Evolutionary conservation across 129 eudicot species (phyloP).

Genomic region (Arctium lappa): DNA sequence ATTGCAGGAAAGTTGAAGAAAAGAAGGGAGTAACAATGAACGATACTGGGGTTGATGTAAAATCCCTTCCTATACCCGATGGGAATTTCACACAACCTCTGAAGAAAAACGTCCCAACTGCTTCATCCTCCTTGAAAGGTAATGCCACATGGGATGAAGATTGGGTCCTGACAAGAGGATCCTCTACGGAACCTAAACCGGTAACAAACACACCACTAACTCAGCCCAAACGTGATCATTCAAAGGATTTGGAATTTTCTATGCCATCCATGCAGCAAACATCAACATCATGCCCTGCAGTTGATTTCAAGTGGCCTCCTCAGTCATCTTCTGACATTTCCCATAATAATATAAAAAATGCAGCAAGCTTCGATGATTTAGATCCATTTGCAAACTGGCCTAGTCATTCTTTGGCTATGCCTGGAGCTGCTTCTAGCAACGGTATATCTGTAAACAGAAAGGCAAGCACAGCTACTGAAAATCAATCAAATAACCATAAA

Average conservation of each 20-base stretch:
- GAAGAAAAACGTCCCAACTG: slow-evolving; percentile 40
- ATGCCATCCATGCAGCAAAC: slow-evolving; percentile 42
- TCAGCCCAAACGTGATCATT: slow-evolving; percentile 32
- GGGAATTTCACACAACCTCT: slow-evolving; percentile 27
- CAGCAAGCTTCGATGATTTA: slow-evolving; percentile 61
- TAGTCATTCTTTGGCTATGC: slow-evolving; percentile 43
- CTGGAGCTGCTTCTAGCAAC: slow-evolving; percentile 36
- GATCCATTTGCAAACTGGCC: slow-evolving; percentile 99
- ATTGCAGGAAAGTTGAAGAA: slow-evolving; percentile 82
- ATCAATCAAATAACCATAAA: slow-evolving; percentile 26
- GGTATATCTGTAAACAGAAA: slow-evolving; percentile 24
- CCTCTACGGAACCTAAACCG: slow-evolving; percentile 38
- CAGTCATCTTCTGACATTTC: slow-evolving; percentile 38
- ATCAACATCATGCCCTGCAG: slow-evolving; percentile 58
- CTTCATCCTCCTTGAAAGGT: slow-evolving; percentile 37
- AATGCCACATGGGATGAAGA: slow-evolving; percentile 89
- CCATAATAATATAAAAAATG: background rate
- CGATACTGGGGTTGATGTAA: slow-evolving; percentile 60
- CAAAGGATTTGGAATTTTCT: slow-evolving; percentile 29
- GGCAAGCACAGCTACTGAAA: slow-evolving; percentile 22
- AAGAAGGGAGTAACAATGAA: slow-evolving; percentile 80
- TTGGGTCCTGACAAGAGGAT: slow-evolving; percentile 55
- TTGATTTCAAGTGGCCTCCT: slow-evolving; percentile 95
- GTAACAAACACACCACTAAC: slow-evolving; percentile 26
- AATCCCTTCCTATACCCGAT: slow-evolving; percentile 37